Base-by-base conservation (phyloP, 2,329 filamentous ascomycete species). In the Diaporthe longicolla region DNA sequence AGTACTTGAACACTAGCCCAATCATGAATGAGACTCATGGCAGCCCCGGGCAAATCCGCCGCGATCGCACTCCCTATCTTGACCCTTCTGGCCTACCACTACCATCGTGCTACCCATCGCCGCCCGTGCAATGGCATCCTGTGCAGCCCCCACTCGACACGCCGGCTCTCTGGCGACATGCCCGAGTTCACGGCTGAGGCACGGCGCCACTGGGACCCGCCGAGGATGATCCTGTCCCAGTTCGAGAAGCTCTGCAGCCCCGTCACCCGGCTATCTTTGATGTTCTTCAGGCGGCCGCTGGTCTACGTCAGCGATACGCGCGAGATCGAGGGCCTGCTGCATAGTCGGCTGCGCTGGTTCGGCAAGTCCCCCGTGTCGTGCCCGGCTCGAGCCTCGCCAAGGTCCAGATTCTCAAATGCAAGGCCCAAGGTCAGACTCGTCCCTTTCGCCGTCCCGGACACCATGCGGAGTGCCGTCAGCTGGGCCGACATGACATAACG, bases 321-420 rank as follows among this genome's bases (percentile, higher is more conserved):
- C 35, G 76, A 78, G 63, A 73, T 78, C 45, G 75, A 78, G 37
- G 77, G 78, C 52, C 72, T 78, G 32, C n/a, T 79, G 10, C 35
- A 76, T 24, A 73, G 78, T 26, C 77, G 78, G 55, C 74, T 76
- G 15, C 75, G 72, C 24, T 77, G 78, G 54, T 75, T 75, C 40
- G 74, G 74, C 69, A 71, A 73, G 61, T 59, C 59, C 19, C 74
- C 21, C 19, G 35, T 61, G 32, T 74, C 37, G 65, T 74, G 9
- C 73, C 73, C 2, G 73, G 70, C 8, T 66, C 73, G 2, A 70
- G 70, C 55, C 72, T 74, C 48, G 69, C 63, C 63, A 73, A 74
- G 70, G 73, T 69, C 61, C 70, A 68, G 48, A 61, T 61, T 54
- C 74, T 69, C 13, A n/a, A 52, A 40, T 72, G 71, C 59, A 69